A percentile compares a stretch with the other conserved stretches of the same genome.
Evolutionary conservation across 805 yeast genomes (phyloP).

Genomic region (Sungouiella blattae): DNA sequence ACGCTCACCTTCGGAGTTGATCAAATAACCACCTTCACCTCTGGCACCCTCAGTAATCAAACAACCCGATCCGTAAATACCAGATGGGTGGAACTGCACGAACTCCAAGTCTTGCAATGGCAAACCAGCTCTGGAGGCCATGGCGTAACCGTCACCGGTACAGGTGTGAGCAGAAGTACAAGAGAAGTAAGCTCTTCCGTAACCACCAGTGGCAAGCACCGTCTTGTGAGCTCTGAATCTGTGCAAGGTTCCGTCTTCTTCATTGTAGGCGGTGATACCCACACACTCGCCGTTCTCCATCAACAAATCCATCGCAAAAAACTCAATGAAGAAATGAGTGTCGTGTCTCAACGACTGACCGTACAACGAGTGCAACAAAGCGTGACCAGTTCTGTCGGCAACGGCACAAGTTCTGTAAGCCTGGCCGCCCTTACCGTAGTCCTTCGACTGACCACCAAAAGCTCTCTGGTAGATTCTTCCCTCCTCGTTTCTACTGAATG

Average conservation of each 20-base stretch:
- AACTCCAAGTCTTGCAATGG: slow-evolving; percentile 97
- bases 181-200: slow-evolving; percentile 96
- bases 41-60: slow-evolving; percentile 99
- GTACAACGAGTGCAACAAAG: slow-evolving; percentile 88
- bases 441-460: slow-evolving; percentile 95
- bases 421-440: slow-evolving; percentile 97
- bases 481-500: slow-evolving; percentile 94
- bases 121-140: slow-evolving; percentile 97
- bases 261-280: slow-evolving; percentile 96
- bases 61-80: slow-evolving; percentile 99
- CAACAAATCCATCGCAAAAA: slow-evolving; percentile 89
- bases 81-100: slow-evolving; percentile 98
- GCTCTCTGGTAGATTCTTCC: slow-evolving; percentile 99
- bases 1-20: slow-evolving; percentile 97
- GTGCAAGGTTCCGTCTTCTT: slow-evolving; percentile 98
- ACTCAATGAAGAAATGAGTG: slow-evolving; percentile 97
- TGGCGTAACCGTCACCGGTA: slow-evolving; percentile 98
- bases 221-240: slow-evolving; percentile 97
- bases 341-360: slow-evolving; percentile 96
- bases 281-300: slow-evolving; percentile 95
- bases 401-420: slow-evolving; percentile 99
- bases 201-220: slow-evolving; percentile 97
- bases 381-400: slow-evolving; percentile 99
- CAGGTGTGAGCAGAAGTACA: slow-evolving; percentile 99
- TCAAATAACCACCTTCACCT: slow-evolving; percentile 98